These are phyloP conservation scores for Fusarium armeniacum DNA, from an alignment of 2,329 filamentous ascomycete species.

Conservation along the genomic window DNA sequence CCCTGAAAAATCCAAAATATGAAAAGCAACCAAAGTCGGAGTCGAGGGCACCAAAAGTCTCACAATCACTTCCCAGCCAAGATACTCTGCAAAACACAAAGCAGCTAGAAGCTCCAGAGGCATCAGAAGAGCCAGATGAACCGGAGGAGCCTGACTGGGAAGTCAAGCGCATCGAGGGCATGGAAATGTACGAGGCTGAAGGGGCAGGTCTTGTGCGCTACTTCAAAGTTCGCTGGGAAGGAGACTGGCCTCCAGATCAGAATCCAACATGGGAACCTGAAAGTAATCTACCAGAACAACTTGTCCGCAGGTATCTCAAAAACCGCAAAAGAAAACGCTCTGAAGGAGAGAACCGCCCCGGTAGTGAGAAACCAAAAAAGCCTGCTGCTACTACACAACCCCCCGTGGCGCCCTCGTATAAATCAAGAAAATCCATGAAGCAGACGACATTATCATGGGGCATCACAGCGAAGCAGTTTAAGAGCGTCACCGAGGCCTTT, in stretches of 20 bases:
- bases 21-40: conserved; percentile 2
- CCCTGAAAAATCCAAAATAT: not conserved
- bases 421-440: conserved; percentile 41
- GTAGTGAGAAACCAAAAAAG: not conserved
- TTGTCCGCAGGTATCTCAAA: conserved; percentile 61
- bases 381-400: conserved; percentile 33
- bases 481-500: conserved; percentile 53
- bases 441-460: conserved; percentile 47
- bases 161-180: conserved; percentile 62
- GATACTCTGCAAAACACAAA: not conserved
- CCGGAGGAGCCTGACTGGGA: conserved; percentile 53
- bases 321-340: conserved; percentile 39
- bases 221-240: conserved; percentile 69
- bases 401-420: conserved; percentile 1
- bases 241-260: conserved; percentile 68
- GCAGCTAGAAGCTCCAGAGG: conserved; percentile 12
- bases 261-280: conserved; percentile 72
- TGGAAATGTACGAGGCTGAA: conserved; percentile 56
- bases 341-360: not conserved
- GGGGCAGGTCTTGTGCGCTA: conserved; percentile 57
- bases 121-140: conserved; percentile 37
- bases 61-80: conserved; percentile 1
- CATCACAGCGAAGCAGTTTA: conserved; percentile 40
- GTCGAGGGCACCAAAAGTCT: not conserved
- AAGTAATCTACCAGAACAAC: conserved; percentile 60